phyloP scores from a whole-genome alignment of 139 green algal species.

The Eudorina sp. region DNA sequence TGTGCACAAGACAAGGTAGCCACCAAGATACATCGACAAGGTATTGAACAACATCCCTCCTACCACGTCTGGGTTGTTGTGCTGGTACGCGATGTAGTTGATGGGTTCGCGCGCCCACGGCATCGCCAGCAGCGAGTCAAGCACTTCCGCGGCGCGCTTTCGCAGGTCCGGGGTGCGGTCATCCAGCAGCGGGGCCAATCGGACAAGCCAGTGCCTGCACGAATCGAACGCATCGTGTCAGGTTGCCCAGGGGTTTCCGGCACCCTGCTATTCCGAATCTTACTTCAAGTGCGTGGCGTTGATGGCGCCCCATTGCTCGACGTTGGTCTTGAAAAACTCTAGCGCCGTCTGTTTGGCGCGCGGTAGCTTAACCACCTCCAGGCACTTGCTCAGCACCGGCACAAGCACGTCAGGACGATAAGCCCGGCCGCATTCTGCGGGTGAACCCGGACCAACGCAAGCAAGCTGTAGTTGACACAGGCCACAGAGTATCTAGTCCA shows the following conservation, averaged over 20 bases:
- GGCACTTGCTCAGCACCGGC: constrained; percentile 57
- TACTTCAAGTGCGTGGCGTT: constrained; percentile 45
- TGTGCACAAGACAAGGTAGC: too few relatives aligned
- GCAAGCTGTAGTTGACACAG: too few relatives aligned
- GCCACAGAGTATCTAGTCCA: too few relatives aligned
- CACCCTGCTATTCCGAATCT: too few relatives aligned
- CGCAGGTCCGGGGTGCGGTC: constrained; percentile 17
- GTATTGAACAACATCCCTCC: too few relatives aligned
- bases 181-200: constrained; percentile 36
- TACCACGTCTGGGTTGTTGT: constrained; percentile 43
- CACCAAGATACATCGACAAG: too few relatives aligned
- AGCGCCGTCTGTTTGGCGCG: constrained; percentile 68
- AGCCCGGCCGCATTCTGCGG: constrained; percentile 50
- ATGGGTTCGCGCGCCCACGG: constrained; percentile 29
- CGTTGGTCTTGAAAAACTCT: constrained; percentile 59
- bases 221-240: too few relatives aligned
- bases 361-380: constrained; percentile 62
- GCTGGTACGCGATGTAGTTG: constrained; percentile 38
- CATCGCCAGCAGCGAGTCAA: constrained; percentile 7
- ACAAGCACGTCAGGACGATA: constrained; percentile 61
- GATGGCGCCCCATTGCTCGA: not conserved
- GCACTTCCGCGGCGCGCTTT: not conserved
- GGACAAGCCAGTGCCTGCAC: constrained; percentile 45
- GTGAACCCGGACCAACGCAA: too few relatives aligned
- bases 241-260: too few relatives aligned